Conservation (phyloP, 768 basidiomycete species). For the Suillus discolor region DNA sequence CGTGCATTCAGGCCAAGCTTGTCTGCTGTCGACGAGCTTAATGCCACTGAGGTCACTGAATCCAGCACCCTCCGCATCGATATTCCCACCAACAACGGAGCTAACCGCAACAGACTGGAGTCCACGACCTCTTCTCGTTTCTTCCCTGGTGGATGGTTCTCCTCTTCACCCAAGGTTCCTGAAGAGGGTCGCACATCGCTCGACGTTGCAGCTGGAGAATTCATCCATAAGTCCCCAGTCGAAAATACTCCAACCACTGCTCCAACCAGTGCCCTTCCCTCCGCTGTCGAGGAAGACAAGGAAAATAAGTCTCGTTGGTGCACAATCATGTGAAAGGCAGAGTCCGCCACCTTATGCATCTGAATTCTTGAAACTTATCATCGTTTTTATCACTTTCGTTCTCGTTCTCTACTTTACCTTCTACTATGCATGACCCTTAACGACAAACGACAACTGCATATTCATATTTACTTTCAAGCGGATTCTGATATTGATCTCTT, state of each 20-base stretch:
- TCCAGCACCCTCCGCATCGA: constrained; percentile 15
- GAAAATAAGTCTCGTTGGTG: constrained; percentile 20
- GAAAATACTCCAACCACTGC: constrained; percentile 11
- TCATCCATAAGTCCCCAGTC: constrained; percentile 22
- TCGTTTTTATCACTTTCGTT: constrained; percentile 8
- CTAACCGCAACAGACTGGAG: constrained; percentile 43
- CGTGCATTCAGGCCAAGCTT: constrained; percentile 8
- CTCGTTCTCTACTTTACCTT: not conserved
- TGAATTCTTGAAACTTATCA: constrained; percentile 5
- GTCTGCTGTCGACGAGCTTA: constrained; percentile 13
- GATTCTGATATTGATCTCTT: not conserved
- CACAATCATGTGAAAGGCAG: constrained; percentile 18
- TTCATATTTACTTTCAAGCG: constrained; percentile 11
- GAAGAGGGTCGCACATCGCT: constrained; percentile 48
- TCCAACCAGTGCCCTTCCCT: constrained; percentile 11
- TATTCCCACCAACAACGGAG: constrained; percentile 16
- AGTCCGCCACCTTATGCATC: constrained; percentile 16
- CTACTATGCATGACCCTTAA: constrained; percentile 1
- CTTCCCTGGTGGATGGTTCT: constrained; percentile 59
- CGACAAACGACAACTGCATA: constrained; percentile 9
- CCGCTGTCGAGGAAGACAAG: constrained; percentile 16
- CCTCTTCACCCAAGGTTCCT: constrained; percentile 38
- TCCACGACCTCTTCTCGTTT: constrained; percentile 58
- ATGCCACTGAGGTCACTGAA: constrained; percentile 1
- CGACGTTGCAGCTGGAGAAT: constrained; percentile 54